Conservation (phyloP, 2,329 filamentous ascomycete species). For the Xylaria sp. region DNA sequence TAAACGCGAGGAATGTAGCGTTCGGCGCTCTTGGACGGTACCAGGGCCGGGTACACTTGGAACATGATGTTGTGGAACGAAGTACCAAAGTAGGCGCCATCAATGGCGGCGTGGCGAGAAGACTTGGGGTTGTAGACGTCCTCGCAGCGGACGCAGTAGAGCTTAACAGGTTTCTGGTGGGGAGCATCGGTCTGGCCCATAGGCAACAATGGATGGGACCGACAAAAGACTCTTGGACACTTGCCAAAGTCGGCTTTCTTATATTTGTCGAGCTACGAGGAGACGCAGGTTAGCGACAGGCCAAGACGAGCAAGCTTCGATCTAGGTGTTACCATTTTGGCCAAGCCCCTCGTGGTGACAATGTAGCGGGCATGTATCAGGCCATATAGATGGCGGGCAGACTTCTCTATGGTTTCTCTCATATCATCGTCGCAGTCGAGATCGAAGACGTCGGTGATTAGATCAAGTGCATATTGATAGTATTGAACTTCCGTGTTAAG, state of each 20-base stretch:
- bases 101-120: constrained; percentile 89
- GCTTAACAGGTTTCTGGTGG: constrained; percentile 89
- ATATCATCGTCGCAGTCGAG: constrained; percentile 99
- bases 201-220: constrained; percentile 90
- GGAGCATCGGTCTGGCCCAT: constrained; percentile 94
- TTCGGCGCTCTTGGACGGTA: constrained; percentile 85
- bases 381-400: constrained; percentile 92
- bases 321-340: constrained; percentile 83
- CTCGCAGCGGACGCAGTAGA: constrained; percentile 97
- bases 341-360: constrained; percentile 90
- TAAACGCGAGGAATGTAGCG: constrained; percentile 92
- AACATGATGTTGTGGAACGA: constrained; percentile 99
- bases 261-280: constrained; percentile 89
- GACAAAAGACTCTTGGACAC: constrained; percentile 95
- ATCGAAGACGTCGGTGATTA: constrained; percentile 98
- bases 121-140: constrained; percentile 99
- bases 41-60: constrained; percentile 93
- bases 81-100: constrained; percentile 97
- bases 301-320: background rate
- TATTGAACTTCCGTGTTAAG: constrained; percentile 98
- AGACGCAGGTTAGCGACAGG: constrained; percentile 27
- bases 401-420: constrained; percentile 97
- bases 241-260: constrained; percentile 99
- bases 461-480: constrained; percentile 97
- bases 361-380: constrained; percentile 97